Evolutionary conservation across 345 rosid genomes (phyloP).

Genomic region (Gossypium sturtianum): DNA sequence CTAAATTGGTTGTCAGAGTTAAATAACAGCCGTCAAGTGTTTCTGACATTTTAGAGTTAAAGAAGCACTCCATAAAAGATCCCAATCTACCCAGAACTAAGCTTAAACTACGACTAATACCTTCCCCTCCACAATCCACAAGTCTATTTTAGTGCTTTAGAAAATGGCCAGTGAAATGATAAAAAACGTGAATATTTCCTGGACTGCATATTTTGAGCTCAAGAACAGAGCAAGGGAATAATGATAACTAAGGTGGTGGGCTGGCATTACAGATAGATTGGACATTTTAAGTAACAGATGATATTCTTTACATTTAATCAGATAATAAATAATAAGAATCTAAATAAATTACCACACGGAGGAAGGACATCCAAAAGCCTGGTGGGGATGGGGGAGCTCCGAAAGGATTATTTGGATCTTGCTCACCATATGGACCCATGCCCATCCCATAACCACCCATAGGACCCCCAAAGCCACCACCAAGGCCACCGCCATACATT

Average conservation of each 20-base stretch:
- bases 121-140: background rate
- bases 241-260: background rate
- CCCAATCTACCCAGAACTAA: background rate
- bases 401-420: constrained; percentile 84
- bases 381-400: constrained; percentile 91
- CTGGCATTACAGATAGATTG: background rate
- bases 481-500: constrained; percentile 29
- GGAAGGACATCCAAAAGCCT: constrained; percentile 96
- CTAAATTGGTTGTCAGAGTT: background rate
- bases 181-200: background rate
- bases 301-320: background rate
- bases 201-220: background rate
- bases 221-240: background rate
- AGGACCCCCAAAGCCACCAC: constrained; percentile 62
- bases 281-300: background rate
- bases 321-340: background rate
- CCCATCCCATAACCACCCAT: constrained; percentile 97
- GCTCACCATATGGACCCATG: constrained; percentile 77
- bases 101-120: background rate
- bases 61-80: background rate
- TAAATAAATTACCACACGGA: constrained; percentile 56
- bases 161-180: background rate
- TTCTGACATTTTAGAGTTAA: background rate
- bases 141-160: background rate
- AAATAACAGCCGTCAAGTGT: background rate